A percentile compares a stretch with the other conserved stretches of the same genome.
Conservation (phyloP, 108 stramenopile genomes). For the Cyclostephanos tholiformis region DNA sequence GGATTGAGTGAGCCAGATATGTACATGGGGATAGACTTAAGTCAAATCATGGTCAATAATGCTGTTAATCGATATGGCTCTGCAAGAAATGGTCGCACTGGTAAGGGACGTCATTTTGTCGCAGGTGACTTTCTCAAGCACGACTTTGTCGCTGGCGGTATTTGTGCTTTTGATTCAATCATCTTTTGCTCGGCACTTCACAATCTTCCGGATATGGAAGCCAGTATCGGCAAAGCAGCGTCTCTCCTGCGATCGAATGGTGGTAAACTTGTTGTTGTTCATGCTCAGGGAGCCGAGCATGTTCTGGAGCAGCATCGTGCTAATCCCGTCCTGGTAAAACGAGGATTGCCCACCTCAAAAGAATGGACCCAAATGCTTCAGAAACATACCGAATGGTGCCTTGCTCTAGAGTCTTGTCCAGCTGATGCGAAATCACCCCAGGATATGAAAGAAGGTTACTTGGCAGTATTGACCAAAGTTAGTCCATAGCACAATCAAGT, state of each 20-base stretch:
- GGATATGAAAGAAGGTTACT: conserved; percentile 47
- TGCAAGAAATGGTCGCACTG: conserved; percentile 44
- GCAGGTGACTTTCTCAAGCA: conserved; percentile 50
- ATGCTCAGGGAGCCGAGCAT: conserved; percentile 75
- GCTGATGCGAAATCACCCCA: conserved; percentile 43
- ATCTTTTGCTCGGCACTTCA: conserved; percentile 77
- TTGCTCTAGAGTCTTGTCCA: conserved; percentile 32
- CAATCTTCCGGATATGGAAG: conserved; percentile 64
- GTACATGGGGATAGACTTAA: conserved; percentile 71
- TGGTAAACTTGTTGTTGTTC: conserved; percentile 59
- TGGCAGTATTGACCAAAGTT: conserved; percentile 43
- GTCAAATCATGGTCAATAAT: conserved; percentile 73
- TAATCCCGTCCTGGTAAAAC: conserved; percentile 71
- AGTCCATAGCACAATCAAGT: conserved; percentile 8
- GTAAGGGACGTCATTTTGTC: conserved; percentile 35
- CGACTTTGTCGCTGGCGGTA: conserved; percentile 48
- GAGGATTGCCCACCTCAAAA: conserved; percentile 60
- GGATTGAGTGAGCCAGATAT: conserved; percentile 50
- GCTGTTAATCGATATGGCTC: conserved; percentile 48
- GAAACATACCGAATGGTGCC: conserved; percentile 30
- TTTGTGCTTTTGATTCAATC: conserved; percentile 49
- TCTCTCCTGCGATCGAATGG: conserved; percentile 40
- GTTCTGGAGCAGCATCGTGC: conserved; percentile 57
- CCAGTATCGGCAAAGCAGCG: conserved; percentile 53
- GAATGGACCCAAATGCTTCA: conserved; percentile 52